Evolutionary conservation across 352 stramenopile genomes (phyloP).

Genomic region (Peronospora belbahrii): DNA sequence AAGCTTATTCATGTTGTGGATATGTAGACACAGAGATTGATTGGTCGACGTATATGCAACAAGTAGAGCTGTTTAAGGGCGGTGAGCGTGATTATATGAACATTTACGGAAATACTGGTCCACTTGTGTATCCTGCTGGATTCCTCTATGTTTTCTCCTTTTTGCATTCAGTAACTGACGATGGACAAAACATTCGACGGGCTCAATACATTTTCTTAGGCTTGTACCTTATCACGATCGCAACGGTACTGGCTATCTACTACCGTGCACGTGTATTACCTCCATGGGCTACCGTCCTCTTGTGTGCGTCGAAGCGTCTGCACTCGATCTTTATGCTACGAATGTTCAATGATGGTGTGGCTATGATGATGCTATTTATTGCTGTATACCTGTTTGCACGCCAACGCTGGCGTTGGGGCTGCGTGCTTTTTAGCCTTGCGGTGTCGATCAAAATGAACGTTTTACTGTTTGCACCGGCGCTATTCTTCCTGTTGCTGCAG

Average conservation of each 20-base stretch:
- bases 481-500: conserved; percentile 95
- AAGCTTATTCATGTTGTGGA: background rate
- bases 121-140: conserved; percentile 96
- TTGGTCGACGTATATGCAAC: conserved; percentile 98
- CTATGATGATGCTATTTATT: conserved; percentile 93
- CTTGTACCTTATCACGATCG: conserved; percentile 91
- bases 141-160: conserved; percentile 96
- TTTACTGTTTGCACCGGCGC: conserved; percentile 93
- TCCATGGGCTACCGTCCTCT: conserved; percentile 85
- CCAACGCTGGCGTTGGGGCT: conserved; percentile 84
- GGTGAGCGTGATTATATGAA: conserved; percentile 95
- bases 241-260: conserved; percentile 87
- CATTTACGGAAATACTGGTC: conserved; percentile 93
- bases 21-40: conserved; percentile 96
- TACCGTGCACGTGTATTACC: conserved; percentile 64
- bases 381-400: conserved; percentile 85
- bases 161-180: conserved; percentile 88
- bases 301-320: conserved; percentile 92
- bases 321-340: conserved; percentile 98
- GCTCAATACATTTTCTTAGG: conserved; percentile 93
- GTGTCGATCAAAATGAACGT: conserved; percentile 99
- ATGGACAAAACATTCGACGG: conserved; percentile 67
- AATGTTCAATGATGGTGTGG: conserved; percentile 97
- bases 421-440: conserved; percentile 91
- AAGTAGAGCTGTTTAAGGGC: conserved; percentile 89